phyloP scores from a whole-genome alignment of 169 alveolate species.

The Plasmodium billcollinsi region DNA sequence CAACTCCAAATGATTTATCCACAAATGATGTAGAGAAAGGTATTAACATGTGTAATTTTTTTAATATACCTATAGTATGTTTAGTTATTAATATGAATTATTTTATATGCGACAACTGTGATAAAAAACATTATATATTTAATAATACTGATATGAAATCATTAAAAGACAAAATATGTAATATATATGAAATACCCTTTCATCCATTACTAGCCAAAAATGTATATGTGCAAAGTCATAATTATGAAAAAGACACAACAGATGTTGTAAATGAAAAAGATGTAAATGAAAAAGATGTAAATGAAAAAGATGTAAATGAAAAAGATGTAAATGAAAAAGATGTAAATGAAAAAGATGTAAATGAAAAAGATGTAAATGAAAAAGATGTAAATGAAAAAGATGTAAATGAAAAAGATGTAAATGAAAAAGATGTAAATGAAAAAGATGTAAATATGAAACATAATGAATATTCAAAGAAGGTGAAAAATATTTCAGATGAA shows the following conservation, averaged over 20 bases:
- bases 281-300: background rate
- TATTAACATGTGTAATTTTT: constrained; percentile 92
- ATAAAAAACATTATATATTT: constrained; percentile 88
- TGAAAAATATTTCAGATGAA: too few species aligned
- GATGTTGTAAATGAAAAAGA: background rate
- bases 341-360: background rate
- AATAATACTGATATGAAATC: constrained; percentile 89
- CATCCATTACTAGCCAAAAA: constrained; percentile 86
- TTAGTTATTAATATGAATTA: constrained; percentile 97
- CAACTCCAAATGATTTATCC: constrained; percentile 95
- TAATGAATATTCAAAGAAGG: too few species aligned
- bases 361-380: background rate
- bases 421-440: background rate
- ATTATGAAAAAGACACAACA: background rate
- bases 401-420: background rate
- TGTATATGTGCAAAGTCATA: constrained; percentile 57
- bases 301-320: background rate
- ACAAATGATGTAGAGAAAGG: constrained; percentile 96
- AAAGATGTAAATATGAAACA: constrained; percentile 31
- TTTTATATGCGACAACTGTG: constrained; percentile 92
- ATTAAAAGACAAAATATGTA: constrained; percentile 87
- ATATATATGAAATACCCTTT: constrained; percentile 87
- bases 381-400: background rate
- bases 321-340: background rate
- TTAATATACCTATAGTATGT: constrained; percentile 94